These are phyloP conservation scores for Colletotrichum nymphaeae DNA, from an alignment of 2,329 filamentous ascomycete species.

Conservation along the genomic window DNA sequence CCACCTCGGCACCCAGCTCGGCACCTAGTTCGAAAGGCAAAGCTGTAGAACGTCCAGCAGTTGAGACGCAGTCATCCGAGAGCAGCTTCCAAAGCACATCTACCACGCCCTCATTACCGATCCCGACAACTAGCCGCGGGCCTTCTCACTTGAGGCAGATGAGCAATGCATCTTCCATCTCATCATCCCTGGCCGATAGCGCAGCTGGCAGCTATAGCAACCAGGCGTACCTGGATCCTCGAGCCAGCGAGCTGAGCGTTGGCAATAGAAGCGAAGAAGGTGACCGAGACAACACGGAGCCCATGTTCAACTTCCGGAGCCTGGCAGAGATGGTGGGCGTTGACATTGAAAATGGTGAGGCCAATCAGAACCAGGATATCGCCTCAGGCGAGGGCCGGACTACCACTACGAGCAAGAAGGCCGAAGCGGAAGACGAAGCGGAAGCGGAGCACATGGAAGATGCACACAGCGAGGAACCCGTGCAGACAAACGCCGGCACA, in stretches of 20 bases:
- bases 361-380: conserved; percentile 44
- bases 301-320: conserved; percentile 92
- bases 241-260: conserved; percentile 65
- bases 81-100: conserved; percentile 39
- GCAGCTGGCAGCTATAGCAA: conserved; percentile 62
- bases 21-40: conserved; percentile 72
- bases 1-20: conserved; percentile 42
- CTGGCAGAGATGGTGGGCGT: conserved; percentile 86
- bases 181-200: conserved; percentile 81
- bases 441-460: conserved; percentile 50
- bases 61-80: conserved; percentile 39
- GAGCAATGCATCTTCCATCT: conserved; percentile 86
- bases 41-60: conserved; percentile 67
- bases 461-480: conserved; percentile 33
- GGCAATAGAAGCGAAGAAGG: conserved; percentile 58
- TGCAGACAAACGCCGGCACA: conserved; percentile 36
- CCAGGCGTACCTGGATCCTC: conserved; percentile 55
- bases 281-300: conserved; percentile 71
- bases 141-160: conserved; percentile 83
- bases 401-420: conserved; percentile 39
- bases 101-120: conserved; percentile 54
- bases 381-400: conserved; percentile 41
- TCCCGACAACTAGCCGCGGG: conserved; percentile 64
- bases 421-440: conserved; percentile 47
- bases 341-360: conserved; percentile 62